phyloP scores from a whole-genome alignment of 176 grass and related monocot species.

The Pontederia crassipes region DNA sequence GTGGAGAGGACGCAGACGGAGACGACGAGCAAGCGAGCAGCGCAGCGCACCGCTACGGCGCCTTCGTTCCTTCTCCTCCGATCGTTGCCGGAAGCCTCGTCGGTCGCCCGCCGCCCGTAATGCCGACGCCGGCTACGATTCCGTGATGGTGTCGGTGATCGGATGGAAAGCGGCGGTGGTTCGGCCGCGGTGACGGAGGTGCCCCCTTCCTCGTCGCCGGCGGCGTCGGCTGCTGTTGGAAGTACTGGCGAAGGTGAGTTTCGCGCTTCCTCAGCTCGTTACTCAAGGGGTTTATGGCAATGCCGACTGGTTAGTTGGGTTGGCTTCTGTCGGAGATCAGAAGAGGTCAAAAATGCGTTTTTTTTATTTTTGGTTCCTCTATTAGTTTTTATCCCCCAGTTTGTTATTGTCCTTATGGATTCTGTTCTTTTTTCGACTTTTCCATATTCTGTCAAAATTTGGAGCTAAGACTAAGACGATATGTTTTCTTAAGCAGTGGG shows the following conservation, averaged over 20 bases:
- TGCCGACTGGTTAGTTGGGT: slow-evolving; percentile 13
- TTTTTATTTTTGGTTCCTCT: too few species aligned
- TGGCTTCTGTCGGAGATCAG: not conserved
- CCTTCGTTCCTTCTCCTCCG: not conserved
- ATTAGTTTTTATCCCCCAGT: too few species aligned
- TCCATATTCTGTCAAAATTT: too few species aligned
- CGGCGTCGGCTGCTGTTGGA: slow-evolving; percentile 1
- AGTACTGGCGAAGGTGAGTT: slow-evolving; percentile 39
- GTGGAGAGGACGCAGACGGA: slow-evolving; percentile 7
- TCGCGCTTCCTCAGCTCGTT: slow-evolving; percentile 3
- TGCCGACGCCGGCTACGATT: slow-evolving; percentile 23
- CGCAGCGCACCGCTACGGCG: not conserved
- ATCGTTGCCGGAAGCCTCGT: not conserved
- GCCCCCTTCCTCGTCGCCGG: slow-evolving; percentile 26
- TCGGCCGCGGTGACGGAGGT: slow-evolving; percentile 24
- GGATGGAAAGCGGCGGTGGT: slow-evolving; percentile 1
- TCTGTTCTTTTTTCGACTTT: too few species aligned
- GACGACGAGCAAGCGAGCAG: not conserved
- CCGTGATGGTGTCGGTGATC: slow-evolving; percentile 28
- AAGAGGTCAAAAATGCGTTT: too few species aligned
- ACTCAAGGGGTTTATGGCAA: slow-evolving; percentile 14
- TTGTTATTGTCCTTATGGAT: too few species aligned
- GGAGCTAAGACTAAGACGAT: too few species aligned
- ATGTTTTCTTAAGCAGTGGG: too few species aligned
- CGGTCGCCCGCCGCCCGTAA: slow-evolving; percentile 3